Base-by-base conservation (phyloP, 352 stramenopile genomes). In the Pythium angustatum region DNA sequence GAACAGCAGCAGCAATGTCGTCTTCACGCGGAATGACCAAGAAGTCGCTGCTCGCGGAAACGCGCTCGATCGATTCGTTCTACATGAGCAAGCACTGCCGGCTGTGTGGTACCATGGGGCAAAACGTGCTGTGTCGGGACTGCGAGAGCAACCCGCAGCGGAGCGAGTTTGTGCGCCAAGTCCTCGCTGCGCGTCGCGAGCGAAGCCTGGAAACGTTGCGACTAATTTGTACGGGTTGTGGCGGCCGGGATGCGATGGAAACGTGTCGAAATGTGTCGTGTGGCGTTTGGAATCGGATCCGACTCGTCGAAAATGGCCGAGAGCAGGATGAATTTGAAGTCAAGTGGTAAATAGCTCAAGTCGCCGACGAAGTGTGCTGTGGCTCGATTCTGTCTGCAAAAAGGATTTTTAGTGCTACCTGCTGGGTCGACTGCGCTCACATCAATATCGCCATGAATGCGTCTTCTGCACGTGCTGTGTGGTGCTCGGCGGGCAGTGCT, bases 51-150 rank as follows among this genome's bases (percentile, higher is more conserved):
- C 17, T 64, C n/a, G 47, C 50, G 4, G 64, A 59, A 36, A 67
- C 70, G 52, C 72, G 77, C 31, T 82, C 81, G 0, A 96, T 96
- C 44, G 87, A 96, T 64, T 85, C 79, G 26, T 96, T 88, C 52
- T 96, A 96, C 74, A 59, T 81, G 66, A 96, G 87, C 66, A 88
- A 89, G 33, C 85, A 90, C 58, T 96, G 87, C 45, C 79, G 71
- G 1, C 71, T 96, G 0, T 96, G 87, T 30, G 81, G 85, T 2
- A 71, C 75, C 7, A 73, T 91, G n/a, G 85, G 83, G 0, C 81
- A 71, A 38, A 70, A 79, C 34, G 49, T 66, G 5, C 58, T 91
- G 8, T 93, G 85, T 59, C 62, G 75, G 19, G 68, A 81, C 33
- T 93, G 85, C 58, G 72, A 52, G 15, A 50, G 54, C 2, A 65